A percentile compares a stretch with the other conserved stretches of the same genome.
Evolutionary conservation across 148 eudicot genomes (phyloP).

Genomic region (Spergularia bocconei): DNA sequence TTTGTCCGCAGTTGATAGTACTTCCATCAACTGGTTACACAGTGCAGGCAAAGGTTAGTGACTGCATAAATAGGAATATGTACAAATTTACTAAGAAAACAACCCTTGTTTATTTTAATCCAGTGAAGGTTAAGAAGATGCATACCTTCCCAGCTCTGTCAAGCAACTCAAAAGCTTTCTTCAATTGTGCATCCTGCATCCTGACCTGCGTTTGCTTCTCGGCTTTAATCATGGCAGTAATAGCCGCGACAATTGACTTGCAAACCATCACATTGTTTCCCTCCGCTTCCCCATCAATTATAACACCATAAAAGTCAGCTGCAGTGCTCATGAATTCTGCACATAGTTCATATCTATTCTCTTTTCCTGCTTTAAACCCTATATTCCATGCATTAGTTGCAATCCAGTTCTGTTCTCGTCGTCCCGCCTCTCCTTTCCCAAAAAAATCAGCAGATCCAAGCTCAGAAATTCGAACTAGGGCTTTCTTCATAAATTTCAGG

Average conservation of each 20-base stretch:
- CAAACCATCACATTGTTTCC: slow-evolving; percentile 69
- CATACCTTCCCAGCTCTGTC: slow-evolving; percentile 84
- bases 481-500: slow-evolving; percentile 62
- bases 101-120: no score
- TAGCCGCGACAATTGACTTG: slow-evolving; percentile 60
- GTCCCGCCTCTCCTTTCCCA: slow-evolving; percentile 92
- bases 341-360: slow-evolving; percentile 53
- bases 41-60: slow-evolving; percentile 15
- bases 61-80: neutral
- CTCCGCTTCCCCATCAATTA: slow-evolving; percentile 57
- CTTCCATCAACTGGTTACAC: slow-evolving; percentile 49
- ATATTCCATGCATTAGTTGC: slow-evolving; percentile 71
- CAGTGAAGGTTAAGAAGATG: neutral
- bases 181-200: slow-evolving; percentile 58
- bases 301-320: slow-evolving; percentile 62
- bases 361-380: slow-evolving; percentile 59
- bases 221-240: slow-evolving; percentile 67
- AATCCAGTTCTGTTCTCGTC: slow-evolving; percentile 79
- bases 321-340: slow-evolving; percentile 72
- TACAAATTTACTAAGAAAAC: no score
- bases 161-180: slow-evolving; percentile 68
- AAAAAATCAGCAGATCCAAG: slow-evolving; percentile 70
- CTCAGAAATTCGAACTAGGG: slow-evolving; percentile 55
- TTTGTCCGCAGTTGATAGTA: slow-evolving; percentile 38
- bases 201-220: slow-evolving; percentile 57